Base-by-base conservation (phyloP, 805 yeast species). In the Barnettozyma siamensis region DNA sequence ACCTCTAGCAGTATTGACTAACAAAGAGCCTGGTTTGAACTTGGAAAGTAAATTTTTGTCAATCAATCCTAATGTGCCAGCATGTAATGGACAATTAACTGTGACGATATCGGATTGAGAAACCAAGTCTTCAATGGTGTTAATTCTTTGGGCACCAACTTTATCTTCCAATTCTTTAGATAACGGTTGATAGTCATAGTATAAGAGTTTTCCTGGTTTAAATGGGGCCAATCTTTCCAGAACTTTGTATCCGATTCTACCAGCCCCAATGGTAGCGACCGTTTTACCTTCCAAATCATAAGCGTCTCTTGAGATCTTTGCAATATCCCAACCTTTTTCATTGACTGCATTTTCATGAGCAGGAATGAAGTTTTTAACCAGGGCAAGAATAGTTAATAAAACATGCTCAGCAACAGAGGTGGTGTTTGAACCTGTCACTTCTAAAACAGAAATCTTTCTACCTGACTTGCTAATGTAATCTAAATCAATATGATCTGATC, bases 401-500 rank as follows among this genome's bases (percentile, higher is more conserved):
- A 75, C 89, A 55, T 84, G 91, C 63, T 83, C 93, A 13, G 93
- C 91, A 35, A 84, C 93, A 13, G 88, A 80, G 18, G 72, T 74
- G 37, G 83, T 88, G 59, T 84, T 84, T 40, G 88, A 81, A 7
- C 93, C 91, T 21, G 94, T 84, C 41, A 84, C 93, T 64, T 84
- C 93, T 37, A 78, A 67, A 16, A 84, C 93, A 15, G 83, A 71
- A 55, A 84, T 75, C 47, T 76, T 73, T 45, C 67, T 66, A 49
- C 75, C 78, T 51, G 78, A 75, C 49, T 86, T 79, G 51, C 65
- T 59, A 53, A 66, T 67, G 52, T 83, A 83, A 50, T 72, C 72
- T 53, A 84, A 70, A 56, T 83, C 91, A 47, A 83, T 70, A 63
- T 84, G 93, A 59, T 84, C 93, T 17, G 88, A 80, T 11, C 94